Conservation (phyloP, 768 basidiomycete species). For the Suillus paluster region DNA sequence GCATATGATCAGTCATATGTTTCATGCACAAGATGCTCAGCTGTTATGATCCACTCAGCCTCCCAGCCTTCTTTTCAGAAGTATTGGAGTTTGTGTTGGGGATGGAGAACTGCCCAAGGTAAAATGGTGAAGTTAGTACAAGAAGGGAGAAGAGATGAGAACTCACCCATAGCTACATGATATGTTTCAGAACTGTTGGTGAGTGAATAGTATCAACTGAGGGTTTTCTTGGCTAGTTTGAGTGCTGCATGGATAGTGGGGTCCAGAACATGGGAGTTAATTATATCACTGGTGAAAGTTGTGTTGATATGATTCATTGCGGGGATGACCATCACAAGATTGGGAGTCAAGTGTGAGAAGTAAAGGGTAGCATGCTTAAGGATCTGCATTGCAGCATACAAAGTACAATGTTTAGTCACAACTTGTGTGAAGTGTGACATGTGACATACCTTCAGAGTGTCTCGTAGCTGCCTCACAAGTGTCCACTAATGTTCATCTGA, state of each 20-base stretch:
- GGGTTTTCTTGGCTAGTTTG: slow-evolving; percentile 20
- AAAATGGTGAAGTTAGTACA: no score
- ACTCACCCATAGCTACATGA: no score
- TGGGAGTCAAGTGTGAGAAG: slow-evolving; percentile 34
- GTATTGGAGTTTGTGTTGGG: no score
- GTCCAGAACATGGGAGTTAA: not conserved
- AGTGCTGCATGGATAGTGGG: slow-evolving; percentile 13
- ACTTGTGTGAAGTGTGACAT: not conserved
- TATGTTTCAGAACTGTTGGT: slow-evolving; percentile 15
- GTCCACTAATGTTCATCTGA: slow-evolving; percentile 24
- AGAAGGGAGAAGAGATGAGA: no score
- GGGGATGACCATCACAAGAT: slow-evolving; percentile 40
- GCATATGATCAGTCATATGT: no score
- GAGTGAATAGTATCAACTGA: slow-evolving; percentile 30
- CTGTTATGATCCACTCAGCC: no score
- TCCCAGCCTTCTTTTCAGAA: no score
- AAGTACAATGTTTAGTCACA: not conserved
- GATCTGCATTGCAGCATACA: no score
- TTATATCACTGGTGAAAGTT: not conserved
- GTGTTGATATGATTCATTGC: slow-evolving; percentile 42
- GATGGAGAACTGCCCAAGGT: no score
- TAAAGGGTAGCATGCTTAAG: slow-evolving; percentile 27
- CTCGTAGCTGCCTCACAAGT: slow-evolving; percentile 24
- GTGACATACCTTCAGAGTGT: slow-evolving; percentile 19
- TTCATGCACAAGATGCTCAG: no score